Conservation (phyloP, 441 rosid species). For the Viola pubescens region DNA sequence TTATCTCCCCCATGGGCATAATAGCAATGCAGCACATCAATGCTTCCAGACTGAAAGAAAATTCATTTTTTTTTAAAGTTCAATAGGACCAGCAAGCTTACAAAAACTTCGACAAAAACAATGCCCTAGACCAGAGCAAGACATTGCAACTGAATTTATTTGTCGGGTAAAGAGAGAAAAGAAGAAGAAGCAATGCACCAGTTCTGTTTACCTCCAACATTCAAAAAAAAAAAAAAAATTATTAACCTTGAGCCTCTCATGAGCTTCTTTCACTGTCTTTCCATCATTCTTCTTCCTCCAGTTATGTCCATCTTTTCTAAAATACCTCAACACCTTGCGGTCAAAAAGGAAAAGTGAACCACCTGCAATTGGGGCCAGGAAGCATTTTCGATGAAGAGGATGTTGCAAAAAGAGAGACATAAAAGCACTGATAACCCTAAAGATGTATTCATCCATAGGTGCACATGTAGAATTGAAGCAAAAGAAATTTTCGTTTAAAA, state of each 20-base stretch:
- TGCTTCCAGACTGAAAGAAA: constrained; percentile 18
- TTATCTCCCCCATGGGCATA: constrained; percentile 24
- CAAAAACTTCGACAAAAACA: constrained; percentile 3
- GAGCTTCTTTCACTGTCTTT: constrained; percentile 30
- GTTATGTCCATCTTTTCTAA: constrained; percentile 30
- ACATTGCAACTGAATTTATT: background rate
- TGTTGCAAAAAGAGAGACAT: background rate
- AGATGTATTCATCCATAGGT: background rate
- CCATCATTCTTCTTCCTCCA: constrained; percentile 34
- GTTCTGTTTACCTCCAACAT: background rate
- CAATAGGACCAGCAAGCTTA: background rate
- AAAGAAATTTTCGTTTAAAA: too few relatives aligned
- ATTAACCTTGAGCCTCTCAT: constrained; percentile 27
- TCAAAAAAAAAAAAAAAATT: background rate
- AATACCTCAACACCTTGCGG: constrained; percentile 29
- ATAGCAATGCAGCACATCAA: constrained; percentile 26
- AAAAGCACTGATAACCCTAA: too few relatives aligned
- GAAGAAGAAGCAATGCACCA: too few relatives aligned
- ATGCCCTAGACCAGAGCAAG: background rate
- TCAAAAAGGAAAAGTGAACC: constrained; percentile 29
- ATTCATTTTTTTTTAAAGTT: background rate
- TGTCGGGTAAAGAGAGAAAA: too few relatives aligned
- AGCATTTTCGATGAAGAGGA: background rate
- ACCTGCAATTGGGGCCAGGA: constrained; percentile 15
- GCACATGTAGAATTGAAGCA: too few relatives aligned